These are phyloP conservation scores for Cucumis hystrix DNA, from an alignment of 306 rosid genomes.

Conservation along the genomic window DNA sequence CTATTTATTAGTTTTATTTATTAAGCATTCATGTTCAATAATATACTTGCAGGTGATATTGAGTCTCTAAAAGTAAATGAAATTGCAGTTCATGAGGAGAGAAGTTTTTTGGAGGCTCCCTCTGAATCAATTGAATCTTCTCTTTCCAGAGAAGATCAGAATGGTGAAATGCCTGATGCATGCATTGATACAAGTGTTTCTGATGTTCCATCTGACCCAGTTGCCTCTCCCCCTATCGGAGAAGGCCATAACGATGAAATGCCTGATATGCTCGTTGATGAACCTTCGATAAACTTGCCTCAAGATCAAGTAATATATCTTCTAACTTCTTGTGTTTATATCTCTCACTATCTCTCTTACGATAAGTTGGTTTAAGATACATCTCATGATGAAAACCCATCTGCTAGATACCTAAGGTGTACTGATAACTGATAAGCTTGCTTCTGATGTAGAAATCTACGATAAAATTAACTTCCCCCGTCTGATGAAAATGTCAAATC, in stretches of 20 bases:
- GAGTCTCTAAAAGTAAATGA: constrained; percentile 17
- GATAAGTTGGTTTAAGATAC: not conserved
- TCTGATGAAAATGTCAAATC: not conserved
- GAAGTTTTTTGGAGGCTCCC: constrained; percentile 25
- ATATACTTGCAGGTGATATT: constrained; percentile 35
- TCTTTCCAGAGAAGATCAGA: constrained; percentile 20
- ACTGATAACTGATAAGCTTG: not conserved
- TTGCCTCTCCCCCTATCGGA: constrained; percentile 14
- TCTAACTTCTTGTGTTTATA: not conserved
- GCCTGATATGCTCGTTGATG: constrained; percentile 21
- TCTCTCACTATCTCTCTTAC: not conserved
- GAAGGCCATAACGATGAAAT: constrained; percentile 23
- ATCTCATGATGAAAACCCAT: not conserved
- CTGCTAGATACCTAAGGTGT: not conserved
- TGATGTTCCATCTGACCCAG: constrained; percentile 30
- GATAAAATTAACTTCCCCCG: not conserved
- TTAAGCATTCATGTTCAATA: constrained; percentile 1
- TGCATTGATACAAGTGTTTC: constrained; percentile 19
- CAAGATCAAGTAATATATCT: constrained; percentile 53
- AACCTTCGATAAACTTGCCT: constrained; percentile 23
- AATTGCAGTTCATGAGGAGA: constrained; percentile 18
- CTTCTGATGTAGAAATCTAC: not conserved
- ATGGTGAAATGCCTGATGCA: constrained; percentile 19
- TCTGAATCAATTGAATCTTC: constrained; percentile 22
- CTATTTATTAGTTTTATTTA: not conserved